Evolutionary conservation across 2,329 filamentous ascomycete species (phyloP), one percentile per base, ranked within the genome.

Genomic region (Cryoendolithus antarcticus): DNA sequence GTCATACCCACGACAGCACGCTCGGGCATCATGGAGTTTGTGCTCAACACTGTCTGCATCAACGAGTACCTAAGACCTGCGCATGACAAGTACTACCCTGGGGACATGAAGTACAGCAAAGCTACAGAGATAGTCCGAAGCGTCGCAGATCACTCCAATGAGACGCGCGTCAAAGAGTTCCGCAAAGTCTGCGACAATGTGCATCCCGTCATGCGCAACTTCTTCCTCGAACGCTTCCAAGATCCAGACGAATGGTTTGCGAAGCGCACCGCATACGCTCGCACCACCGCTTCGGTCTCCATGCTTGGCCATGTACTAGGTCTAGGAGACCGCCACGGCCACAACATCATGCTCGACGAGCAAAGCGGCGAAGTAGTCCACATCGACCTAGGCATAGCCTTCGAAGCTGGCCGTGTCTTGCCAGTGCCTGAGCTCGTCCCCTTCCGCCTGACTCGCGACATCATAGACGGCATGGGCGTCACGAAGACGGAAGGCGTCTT

Each of bases 201-300:
- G 59, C 82, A 86, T 45, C 91, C 93, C 0, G 91, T 96, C 4
- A 83, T 98, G 79, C 77, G 82, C 41, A 93, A 88, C 65, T 99
- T 98, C 65, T 94, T 98, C 59, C 86, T 95, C 69, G 91, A 99
- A 59, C 77, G 82, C 44, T 99, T 94, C 57, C 72, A 80, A 37
- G 86, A 94, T 47, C 91, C 91, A 0, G 89, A 98, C 56, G 88
- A 93, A 50, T 99, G 91, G 91, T 98, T 95, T 53, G 73, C 76
- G 43, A 84, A 80, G 50, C 77, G 93, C 5, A 73, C 94, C 7
- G 86, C 89, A 4, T 98, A 98, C 57, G 93, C 86, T 1, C 76
- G 91, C 43, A 91, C 83, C 32, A 96, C 89, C 0, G 91, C 91
- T 0, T 88, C 89, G 3, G 89, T 96, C 43, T 95, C 86, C 0